Base-by-base conservation (phyloP, 345 rosid genomes). In the Alliaria petiolata region DNA sequence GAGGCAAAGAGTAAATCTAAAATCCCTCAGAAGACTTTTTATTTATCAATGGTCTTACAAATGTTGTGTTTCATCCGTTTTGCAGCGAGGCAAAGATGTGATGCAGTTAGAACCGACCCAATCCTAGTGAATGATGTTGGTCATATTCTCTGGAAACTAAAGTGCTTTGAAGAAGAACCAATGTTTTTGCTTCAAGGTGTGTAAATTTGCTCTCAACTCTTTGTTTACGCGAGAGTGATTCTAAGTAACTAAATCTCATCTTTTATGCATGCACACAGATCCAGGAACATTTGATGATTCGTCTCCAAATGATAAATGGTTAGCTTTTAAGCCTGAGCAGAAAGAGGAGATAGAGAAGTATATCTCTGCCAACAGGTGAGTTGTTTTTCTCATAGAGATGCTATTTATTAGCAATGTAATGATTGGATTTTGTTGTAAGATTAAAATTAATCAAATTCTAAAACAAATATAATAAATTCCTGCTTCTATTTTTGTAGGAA, bases 161-260 rank as follows among this genome's bases (percentile, higher is more conserved):
- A 79, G 39, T 73, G 80, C 62, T 77, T 67, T 72, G 36, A 57
- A 20, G 80, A 76, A 47, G 83, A 79, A 45, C 55, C 78, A 36
- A 75, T 66, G 52, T 62, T 85, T 51, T 75, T 90, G 83, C 90
- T 83, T 74, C 96, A 90, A 88, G 97, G 97, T 90, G 60, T 76
- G 40, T 0, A 46, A 36, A 65, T 40, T 38, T 62, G 14, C 30
- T 43, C 25, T n/a, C 1, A 71, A 43, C 49, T 44, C 19, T 43
- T 22, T 54, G 19, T 15, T 53, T 44, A 10, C 28, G 13, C 0
- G 57, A 8, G 22, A 30, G 35, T 57, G 53, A 36, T 49, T 57
- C 26, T 45, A 7, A 34, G 42, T 50, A 4, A 51, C 14, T 7
- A 20, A 58, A 17, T 31, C 9, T 49, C 14, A 56, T 25, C 28